These are phyloP conservation scores for Coffea humblotiana DNA, from an alignment of 305 asterid genomes.

Conservation along the genomic window DNA sequence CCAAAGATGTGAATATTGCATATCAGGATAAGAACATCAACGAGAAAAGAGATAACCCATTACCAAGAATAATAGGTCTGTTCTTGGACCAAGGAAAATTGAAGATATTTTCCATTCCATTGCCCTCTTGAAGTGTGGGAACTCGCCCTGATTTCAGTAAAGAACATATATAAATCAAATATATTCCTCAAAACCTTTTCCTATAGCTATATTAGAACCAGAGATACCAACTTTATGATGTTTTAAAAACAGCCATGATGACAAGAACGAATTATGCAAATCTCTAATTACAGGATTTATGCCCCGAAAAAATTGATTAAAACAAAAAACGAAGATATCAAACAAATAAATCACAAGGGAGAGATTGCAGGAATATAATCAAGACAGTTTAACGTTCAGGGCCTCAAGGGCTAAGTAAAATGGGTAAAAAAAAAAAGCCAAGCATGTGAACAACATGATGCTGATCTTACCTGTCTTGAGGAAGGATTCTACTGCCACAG, in stretches of 20 bases:
- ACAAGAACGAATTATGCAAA: background rate
- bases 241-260: background rate
- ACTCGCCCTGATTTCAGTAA: constrained; percentile 67
- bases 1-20: background rate
- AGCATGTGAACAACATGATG: background rate
- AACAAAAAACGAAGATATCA: background rate
- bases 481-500: constrained; percentile 93
- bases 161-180: constrained; percentile 13
- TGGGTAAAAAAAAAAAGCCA: background rate
- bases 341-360: background rate
- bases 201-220: background rate
- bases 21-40: background rate
- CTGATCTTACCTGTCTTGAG: constrained; percentile 67
- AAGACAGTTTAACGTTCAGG: background rate
- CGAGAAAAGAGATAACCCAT: background rate
- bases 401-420: background rate
- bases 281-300: background rate
- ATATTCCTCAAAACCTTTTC: background rate
- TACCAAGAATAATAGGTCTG: constrained; percentile 93
- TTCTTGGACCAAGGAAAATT: constrained; percentile 78
- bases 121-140: constrained; percentile 92
- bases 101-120: constrained; percentile 71
- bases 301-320: background rate
- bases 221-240: background rate
- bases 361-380: background rate